phyloP scores from a whole-genome alignment of 2,329 filamentous ascomycete genomes.

The Sphaerostilbella broomeana region DNA sequence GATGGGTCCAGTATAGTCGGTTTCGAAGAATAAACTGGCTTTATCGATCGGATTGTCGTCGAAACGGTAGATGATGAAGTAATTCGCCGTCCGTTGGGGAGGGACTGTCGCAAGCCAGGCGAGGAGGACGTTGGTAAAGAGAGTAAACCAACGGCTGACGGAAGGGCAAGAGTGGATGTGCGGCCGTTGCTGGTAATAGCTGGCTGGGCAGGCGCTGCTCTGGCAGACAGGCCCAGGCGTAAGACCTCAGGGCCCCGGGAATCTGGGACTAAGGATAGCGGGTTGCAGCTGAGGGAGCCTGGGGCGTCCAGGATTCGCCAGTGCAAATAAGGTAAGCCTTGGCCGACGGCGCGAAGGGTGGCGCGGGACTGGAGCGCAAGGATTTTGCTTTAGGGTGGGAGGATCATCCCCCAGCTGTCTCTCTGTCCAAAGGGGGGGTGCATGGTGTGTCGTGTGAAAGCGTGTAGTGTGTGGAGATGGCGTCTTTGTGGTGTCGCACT shows the following conservation, averaged over 20 bases:
- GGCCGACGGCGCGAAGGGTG: conserved; percentile 11
- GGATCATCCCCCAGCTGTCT: too few relatives aligned
- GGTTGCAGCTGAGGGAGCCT: conserved; percentile 14
- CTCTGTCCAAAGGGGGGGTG: too few relatives aligned
- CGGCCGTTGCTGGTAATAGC: conserved; percentile 9
- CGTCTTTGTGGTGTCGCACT: too few relatives aligned
- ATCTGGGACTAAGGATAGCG: conserved; percentile 11
- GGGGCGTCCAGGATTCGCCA: conserved; percentile 9
- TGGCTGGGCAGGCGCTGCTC: conserved; percentile 1
- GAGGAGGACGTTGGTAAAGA: conserved; percentile 6
- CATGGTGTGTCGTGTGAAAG: too few relatives aligned
- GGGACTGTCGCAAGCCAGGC: too few relatives aligned
- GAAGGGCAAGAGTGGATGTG: conserved; percentile 9
- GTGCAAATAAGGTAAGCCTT: conserved; percentile 12
- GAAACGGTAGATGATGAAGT: too few relatives aligned
- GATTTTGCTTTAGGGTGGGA: too few relatives aligned
- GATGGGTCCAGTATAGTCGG: neutral
- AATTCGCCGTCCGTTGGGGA: too few relatives aligned
- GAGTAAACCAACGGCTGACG: conserved; percentile 4
- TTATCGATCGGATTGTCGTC: neutral
- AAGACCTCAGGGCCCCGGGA: conserved; percentile 9
- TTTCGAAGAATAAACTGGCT: neutral
- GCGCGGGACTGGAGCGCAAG: neutral
- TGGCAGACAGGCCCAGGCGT: neutral
- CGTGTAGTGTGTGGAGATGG: too few relatives aligned